These are phyloP conservation scores for Pythium biforme DNA, from an alignment of 352 stramenopile genomes.

Conservation along the genomic window DNA sequence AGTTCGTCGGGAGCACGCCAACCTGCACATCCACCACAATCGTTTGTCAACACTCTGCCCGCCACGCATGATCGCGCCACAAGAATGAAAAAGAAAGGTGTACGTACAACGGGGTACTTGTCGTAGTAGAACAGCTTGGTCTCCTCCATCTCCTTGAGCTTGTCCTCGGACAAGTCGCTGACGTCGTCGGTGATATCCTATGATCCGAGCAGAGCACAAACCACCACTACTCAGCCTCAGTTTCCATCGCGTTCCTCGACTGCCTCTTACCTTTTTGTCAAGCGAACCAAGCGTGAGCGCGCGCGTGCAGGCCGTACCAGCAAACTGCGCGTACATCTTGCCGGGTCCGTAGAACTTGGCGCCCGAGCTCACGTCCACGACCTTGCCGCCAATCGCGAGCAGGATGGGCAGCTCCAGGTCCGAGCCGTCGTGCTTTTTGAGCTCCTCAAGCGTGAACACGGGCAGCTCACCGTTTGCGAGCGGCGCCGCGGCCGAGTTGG, in stretches of 20 bases:
- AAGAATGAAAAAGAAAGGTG: not conserved
- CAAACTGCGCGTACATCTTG: conserved; percentile 74
- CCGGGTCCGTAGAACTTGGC: conserved; percentile 76
- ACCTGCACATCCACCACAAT: conserved; percentile 30
- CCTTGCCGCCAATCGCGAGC: conserved; percentile 68
- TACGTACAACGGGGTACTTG: conserved; percentile 84
- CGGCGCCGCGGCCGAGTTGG: conserved; percentile 21
- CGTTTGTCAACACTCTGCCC: not conserved
- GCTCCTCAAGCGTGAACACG: conserved; percentile 64
- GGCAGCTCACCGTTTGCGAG: conserved; percentile 29
- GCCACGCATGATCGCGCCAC: not conserved
- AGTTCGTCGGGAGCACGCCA: conserved; percentile 42
- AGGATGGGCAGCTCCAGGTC: conserved; percentile 66
- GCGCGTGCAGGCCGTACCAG: conserved; percentile 75
- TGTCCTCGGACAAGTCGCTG: conserved; percentile 63
- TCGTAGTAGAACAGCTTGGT: conserved; percentile 81
- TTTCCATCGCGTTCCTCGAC: not conserved
- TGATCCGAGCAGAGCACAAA: not conserved
- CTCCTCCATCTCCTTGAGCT: conserved; percentile 56
- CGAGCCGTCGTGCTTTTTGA: conserved; percentile 67
- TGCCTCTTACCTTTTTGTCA: conserved; percentile 48
- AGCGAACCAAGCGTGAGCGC: conserved; percentile 69
- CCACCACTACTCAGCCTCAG: not conserved
- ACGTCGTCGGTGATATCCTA: conserved; percentile 76
- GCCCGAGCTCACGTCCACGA: conserved; percentile 71